These are phyloP conservation scores for Hortiboletus campestris DNA, from an alignment of 768 basidiomycete genomes.

Conservation along the genomic window DNA sequence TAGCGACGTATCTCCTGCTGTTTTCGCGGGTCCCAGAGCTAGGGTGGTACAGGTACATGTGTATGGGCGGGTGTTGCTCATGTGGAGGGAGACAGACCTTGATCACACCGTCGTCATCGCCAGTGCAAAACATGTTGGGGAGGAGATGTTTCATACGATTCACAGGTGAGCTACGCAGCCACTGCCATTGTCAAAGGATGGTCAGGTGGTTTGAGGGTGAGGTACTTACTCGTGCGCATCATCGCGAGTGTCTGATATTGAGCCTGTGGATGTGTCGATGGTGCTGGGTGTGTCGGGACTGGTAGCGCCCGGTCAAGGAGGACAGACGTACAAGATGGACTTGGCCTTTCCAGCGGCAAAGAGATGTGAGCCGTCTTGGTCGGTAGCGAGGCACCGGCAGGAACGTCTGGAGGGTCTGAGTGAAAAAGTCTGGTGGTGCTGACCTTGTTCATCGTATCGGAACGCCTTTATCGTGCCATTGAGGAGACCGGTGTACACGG, in stretches of 20 bases:
- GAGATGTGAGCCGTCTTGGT: conserved; percentile 64
- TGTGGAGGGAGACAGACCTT: conserved; percentile 52
- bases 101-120: conserved; percentile 93
- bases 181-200: conserved; percentile 34
- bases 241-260: conserved; percentile 44
- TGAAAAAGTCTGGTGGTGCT: conserved; percentile 54
- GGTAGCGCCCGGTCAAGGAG: background rate
- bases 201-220: conserved; percentile 1
- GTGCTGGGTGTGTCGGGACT: conserved; percentile 41
- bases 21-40: conserved; percentile 91
- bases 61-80: background rate
- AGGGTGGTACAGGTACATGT: background rate
- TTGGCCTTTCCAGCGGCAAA: conserved; percentile 84
- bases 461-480: conserved; percentile 84
- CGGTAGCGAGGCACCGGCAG: conserved; percentile 69
- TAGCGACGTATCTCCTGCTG: conserved; percentile 63
- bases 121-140: conserved; percentile 74
- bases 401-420: conserved; percentile 79
- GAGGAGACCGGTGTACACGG: conserved; percentile 77
- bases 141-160: conserved; percentile 78
- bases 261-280: conserved; percentile 63
- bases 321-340: conserved; percentile 62
- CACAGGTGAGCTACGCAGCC: conserved; percentile 64
- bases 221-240: conserved; percentile 67
- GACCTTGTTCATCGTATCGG: conserved; percentile 70